Base-by-base conservation (phyloP, 2,329 filamentous ascomycete genomes). In the Aspergillus fumigatiaffinis region DNA sequence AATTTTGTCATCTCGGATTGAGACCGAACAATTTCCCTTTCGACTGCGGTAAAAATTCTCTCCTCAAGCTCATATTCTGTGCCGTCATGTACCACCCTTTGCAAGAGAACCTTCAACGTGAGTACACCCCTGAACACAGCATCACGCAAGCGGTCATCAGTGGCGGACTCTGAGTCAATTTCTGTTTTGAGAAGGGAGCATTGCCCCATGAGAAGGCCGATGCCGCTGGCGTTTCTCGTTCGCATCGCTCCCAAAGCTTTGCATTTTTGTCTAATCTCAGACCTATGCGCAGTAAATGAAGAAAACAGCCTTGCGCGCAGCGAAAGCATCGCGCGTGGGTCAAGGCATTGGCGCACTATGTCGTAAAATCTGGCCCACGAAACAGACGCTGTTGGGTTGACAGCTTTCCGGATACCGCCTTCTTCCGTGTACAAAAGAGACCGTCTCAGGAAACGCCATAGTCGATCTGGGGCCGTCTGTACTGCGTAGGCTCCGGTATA, bases 191-290 rank as follows among this genome's bases (percentile, higher is more conserved):
- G 86, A 51, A 85, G 86, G 50, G 97, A 78, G 2, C 90, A 92
- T 70, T 96, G 91, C 55, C 93, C 91, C 64, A 97, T 87, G 26
- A 99, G 78, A 4, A 97, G 85, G 17, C 94, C 94, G 3, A 97
- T 80, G 1, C 91, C 90, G 67, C 90, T 92, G 1, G 93, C 91
- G 55, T 91, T 92, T 73, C 93, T 86, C 68, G 92, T 84, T 50
- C 89, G 84, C 62, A 96, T 79, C 65, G 85, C 85, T 67, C 84
- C 87, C 51, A 97, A 80, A 21, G 82, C 83, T 3, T 82, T 82
- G 67, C 89, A 88, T 72, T 95, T 97, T 59, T 79, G 80, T 50
- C 88, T 83, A 9, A 90, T 90, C 70, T 96, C 88, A 2, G 87
- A 82, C 17, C 90, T 84, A 58, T 88, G 87, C 41, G 89, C 77